Evolutionary conservation across 208 protist genomes (phyloP), one percentile per base, ranked within the genome.

Genomic region (Crithidia acanthocephali): DNA sequence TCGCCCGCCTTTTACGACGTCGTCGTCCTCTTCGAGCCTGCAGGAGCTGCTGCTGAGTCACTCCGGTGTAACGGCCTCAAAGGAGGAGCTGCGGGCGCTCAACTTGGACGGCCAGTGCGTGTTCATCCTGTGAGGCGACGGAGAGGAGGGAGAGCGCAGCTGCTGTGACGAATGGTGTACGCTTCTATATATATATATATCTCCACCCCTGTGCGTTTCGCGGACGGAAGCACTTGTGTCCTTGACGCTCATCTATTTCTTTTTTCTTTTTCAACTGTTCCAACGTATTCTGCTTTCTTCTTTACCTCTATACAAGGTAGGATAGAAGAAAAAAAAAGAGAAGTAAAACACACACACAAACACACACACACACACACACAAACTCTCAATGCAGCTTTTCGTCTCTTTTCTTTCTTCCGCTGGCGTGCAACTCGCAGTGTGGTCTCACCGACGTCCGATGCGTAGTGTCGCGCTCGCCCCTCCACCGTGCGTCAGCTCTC

Each of bases 41-140:
- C 28, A 20, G 25, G 47, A 63, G 61, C 42, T 76, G 30, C 16
- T 20, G 1, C 50, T 76, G 27, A 27, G 53, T 45, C 42, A 69
- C 25, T 76, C 70, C 2, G 70, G 70, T 32, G 70, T 76, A n/a
- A 64, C 33, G 23, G 13, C 33, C 7, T 51, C 53, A 30, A 63
- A 53, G n/a, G 61, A 42, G 55, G 70, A 76, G 62, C 61, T 76
- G 25, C 70, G 28, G 6, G 44, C 62, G 5, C 51, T 76, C 10
- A 64, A 76, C 61, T 52, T 53, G 18, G n/a, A 37, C 32, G 35
- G 60, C 20, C 30, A 18, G 42, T 76, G 70, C 44, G 15, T 57
- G 18, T 32, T 68, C 27, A 55, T 50, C n/a, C 7, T 53, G 30
- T 68, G 53, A 27, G 6, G 7, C 7, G 2, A 28, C 0, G 33